Evolutionary conservation across 176 grass and related monocot species (phyloP), one percentile per base, ranked within the genome.

Genomic region (Triticum monococcum): DNA sequence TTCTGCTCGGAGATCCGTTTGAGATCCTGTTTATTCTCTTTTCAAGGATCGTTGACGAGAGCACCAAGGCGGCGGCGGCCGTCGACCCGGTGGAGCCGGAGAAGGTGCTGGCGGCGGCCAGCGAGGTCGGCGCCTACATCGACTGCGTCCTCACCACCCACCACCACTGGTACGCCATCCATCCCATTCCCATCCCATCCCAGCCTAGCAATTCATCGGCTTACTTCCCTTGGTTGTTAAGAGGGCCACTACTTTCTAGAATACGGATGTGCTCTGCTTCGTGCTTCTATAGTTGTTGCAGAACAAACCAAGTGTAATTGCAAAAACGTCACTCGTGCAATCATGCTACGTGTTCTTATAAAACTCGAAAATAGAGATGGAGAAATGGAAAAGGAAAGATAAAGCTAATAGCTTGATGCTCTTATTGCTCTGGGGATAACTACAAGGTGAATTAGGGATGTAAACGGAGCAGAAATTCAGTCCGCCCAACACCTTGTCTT

Each of bases 31-130:
- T 35, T 75, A 38, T 82, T 82, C 26, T 83, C 69, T 8, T 38
- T 40, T 85, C 26, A 45, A 98, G 92, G 88, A 96, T 98, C 81
- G 83, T 98, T 24, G 90, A 98, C 35, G 97, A 98, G 88, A 77
- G 68, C 84, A 94, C 94, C 76, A 90, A 90, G 54, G 87, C 89
- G 83, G 97, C 93, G 36, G 96, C 86, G 20, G 92, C 88, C 75
- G 92, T 98, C 20, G 96, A 94, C 40, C 93, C 96, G 2, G 93
- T 98, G 64, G 93, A 98, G 72, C 93, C 97, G 45, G 90, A 98
- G 81, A 96, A 96, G 90, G 64, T 98, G 73, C 73, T 91, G 17
- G 36, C 78, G 68, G 82, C 85, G 31, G 92, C 93, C 31, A 83
- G 48, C 74, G 90, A 98, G 46, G 83, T 90, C 82, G 97, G 94